A percentile compares a stretch with the other conserved stretches of the same genome.
phyloP scores from a whole-genome alignment of 1,284 basidiomycete genomes.

The Coriolopsis trogii region DNA sequence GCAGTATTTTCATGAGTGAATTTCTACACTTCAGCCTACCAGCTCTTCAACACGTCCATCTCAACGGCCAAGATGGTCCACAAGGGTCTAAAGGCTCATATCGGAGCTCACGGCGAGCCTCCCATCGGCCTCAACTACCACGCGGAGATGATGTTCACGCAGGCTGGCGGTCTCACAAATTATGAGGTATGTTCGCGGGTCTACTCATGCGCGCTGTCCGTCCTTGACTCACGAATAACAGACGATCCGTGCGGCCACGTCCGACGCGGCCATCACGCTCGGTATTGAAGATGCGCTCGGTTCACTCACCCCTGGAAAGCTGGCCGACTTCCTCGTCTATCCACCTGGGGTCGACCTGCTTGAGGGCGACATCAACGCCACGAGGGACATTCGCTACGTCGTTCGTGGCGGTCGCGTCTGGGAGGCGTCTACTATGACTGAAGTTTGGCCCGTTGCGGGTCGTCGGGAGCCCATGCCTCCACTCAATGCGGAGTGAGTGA shows the following conservation, averaged over 20 bases:
- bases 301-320: constrained; percentile 61
- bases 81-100: constrained; percentile 60
- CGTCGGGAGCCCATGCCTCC: constrained; percentile 55
- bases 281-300: constrained; percentile 64
- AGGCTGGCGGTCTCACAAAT: constrained; percentile 54
- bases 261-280: constrained; percentile 62
- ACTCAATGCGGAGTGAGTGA: constrained; percentile 56
- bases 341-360: constrained; percentile 59
- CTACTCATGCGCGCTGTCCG: not conserved
- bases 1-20: not conserved
- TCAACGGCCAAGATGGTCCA: constrained; percentile 69
- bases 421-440: constrained; percentile 65
- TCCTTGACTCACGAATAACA: constrained; percentile 26
- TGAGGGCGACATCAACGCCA: constrained; percentile 50
- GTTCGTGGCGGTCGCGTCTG: constrained; percentile 67
- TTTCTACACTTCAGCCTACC: constrained; percentile 48
- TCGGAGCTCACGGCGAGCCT: constrained; percentile 77
- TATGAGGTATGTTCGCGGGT: constrained; percentile 43
- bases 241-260: constrained; percentile 69
- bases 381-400: constrained; percentile 55
- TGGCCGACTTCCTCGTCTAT: constrained; percentile 71
- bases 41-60: constrained; percentile 67
- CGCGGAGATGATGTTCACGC: constrained; percentile 66
- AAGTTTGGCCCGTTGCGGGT: constrained; percentile 69
- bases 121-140: constrained; percentile 77